These are phyloP conservation scores for Phytophthora idaei DNA, from an alignment of 352 stramenopile genomes.

Conservation along the genomic window DNA sequence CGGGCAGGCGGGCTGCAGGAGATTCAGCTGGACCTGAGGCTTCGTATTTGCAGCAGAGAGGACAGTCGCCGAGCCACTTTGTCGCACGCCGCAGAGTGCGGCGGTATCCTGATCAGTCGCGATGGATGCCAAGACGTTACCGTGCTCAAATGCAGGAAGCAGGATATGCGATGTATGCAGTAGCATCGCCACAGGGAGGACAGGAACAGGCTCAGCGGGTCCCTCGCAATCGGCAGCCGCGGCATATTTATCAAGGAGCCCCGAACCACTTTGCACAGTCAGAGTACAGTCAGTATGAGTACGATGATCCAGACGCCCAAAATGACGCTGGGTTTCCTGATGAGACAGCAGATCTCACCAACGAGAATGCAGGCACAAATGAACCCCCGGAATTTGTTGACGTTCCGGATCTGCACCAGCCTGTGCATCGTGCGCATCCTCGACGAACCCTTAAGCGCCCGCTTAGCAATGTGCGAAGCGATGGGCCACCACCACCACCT, in stretches of 20 bases:
- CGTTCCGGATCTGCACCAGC: constrained; percentile 15
- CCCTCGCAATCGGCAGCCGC: constrained; percentile 4
- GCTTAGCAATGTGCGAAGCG: constrained; percentile 24
- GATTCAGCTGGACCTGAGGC: constrained; percentile 5
- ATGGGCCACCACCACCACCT: constrained; percentile 20
- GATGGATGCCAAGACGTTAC: constrained; percentile 25
- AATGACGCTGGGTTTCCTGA: constrained; percentile 12
- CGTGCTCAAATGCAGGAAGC: constrained; percentile 11
- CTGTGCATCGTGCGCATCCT: constrained; percentile 15
- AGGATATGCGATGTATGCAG: constrained; percentile 26
- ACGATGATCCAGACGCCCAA: constrained; percentile 10
- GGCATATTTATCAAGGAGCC: constrained; percentile 26
- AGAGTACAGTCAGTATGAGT: constrained; percentile 25
- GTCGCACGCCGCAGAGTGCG: constrained; percentile 24
- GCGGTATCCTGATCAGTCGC: constrained; percentile 24
- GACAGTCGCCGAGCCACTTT: constrained; percentile 16
- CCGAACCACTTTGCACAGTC: constrained; percentile 16
- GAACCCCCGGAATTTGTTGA: constrained; percentile 15
- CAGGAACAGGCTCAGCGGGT: constrained; percentile 17
- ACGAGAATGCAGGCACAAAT: constrained; percentile 14
- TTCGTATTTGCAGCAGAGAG: constrained; percentile 17
- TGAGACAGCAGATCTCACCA: constrained; percentile 23
- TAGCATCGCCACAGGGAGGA: constrained; percentile 2
- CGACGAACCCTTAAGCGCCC: constrained; percentile 34
- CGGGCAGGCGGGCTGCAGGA: neutral